Evolutionary conservation across 1,284 basidiomycete species (phyloP), one percentile per base, ranked within the genome.

Genomic region (Ceratobasidium sp.): DNA sequence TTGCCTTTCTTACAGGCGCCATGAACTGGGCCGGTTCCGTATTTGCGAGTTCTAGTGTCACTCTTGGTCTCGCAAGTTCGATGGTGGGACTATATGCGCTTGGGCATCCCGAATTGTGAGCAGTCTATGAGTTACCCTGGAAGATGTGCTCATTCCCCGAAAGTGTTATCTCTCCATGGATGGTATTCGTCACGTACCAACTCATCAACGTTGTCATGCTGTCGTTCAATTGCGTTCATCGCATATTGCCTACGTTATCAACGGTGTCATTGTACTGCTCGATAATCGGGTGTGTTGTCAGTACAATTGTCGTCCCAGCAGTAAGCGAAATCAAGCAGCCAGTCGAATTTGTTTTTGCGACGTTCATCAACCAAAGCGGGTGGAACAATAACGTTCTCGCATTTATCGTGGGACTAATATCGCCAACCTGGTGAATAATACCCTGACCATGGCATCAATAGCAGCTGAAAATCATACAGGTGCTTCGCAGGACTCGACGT

Each of bases 311-410:
- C 35, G 54, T 56, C 6, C 54, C 54, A 3, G 54, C 54, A 13
- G 35, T 56, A n/a, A 56, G 54, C 20, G 54, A 56, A 7, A 56
- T 35, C 10, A 56, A 40, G 22, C 54, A 56, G 35, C 20, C 54
- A 10, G 54, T 35, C 31, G n/a, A 35, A 35, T 56, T 56, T 40
- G 54, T 56, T 13, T 56, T 56, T 40, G 54, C 54, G n/a, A 56
- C 54, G 40, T 56, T 56, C 34, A 56, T 56, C 20, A 56, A 56
- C 54, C 54, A 56, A 56, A 56, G 34, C 25, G 54, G 54, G 20
- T 56, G 54, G 54, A 35, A 40, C 6, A 56, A 56, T 25, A 56
- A 56, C 20, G 25, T 40, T 35, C n/a, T 56, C 2, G 54, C 54
- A n/a, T 56, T 56, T 29, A 56, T 56, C 35, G 35, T 56, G 8